A percentile compares a stretch with the other conserved stretches of the same genome.
These are phyloP conservation scores for Ustilago trichophora DNA, from an alignment of 1,284 basidiomycete genomes.

Conservation along the genomic window DNA sequence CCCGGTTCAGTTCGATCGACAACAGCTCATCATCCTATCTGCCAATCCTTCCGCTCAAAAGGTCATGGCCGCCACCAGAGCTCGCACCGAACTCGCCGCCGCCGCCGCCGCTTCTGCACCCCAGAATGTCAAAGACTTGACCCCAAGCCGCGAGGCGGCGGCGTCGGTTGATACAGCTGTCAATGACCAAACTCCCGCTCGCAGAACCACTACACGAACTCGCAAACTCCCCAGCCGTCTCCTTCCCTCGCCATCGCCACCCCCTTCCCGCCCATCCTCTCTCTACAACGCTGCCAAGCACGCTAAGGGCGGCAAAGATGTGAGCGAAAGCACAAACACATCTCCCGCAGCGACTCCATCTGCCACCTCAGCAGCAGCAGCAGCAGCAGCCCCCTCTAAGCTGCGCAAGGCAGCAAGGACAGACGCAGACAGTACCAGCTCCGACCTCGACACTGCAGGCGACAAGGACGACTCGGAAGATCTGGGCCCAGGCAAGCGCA, in stretches of 20 bases:
- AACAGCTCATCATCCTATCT: background rate
- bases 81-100: constrained; percentile 37
- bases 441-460: constrained; percentile 6
- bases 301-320: constrained; percentile 27
- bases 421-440: constrained; percentile 12
- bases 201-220: constrained; percentile 44
- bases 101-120: constrained; percentile 23
- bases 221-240: constrained; percentile 49
- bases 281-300: constrained; percentile 29
- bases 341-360: constrained; percentile 7
- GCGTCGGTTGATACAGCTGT: constrained; percentile 6
- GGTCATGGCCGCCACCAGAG: constrained; percentile 50
- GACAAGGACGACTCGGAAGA: constrained; percentile 26
- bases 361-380: background rate
- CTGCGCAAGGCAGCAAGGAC: constrained; percentile 13
- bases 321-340: background rate
- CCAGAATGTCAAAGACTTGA: constrained; percentile 22
- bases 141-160: constrained; percentile 1
- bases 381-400: no score
- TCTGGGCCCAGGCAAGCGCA: constrained; percentile 48
- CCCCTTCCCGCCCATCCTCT: constrained; percentile 37
- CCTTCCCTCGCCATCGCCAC: constrained; percentile 46
- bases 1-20: background rate
- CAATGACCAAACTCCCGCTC: constrained; percentile 32
- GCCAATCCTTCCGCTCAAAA: background rate